phyloP scores from a whole-genome alignment of 2,329 filamentous ascomycete species.

The Ophioceras dolichostomum region DNA sequence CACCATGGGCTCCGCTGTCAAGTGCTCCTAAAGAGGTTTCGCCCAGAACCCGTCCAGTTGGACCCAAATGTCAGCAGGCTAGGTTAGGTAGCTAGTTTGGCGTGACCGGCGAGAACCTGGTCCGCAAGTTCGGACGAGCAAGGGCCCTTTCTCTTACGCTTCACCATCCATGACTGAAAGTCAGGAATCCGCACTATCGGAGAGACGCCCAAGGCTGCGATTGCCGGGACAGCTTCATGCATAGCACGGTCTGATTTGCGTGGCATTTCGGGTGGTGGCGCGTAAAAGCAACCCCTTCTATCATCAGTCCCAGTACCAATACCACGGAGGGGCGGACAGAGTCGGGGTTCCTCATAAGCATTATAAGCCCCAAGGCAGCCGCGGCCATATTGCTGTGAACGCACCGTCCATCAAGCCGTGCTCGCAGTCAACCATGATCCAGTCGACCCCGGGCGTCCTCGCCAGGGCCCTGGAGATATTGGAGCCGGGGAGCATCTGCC shows the following conservation, averaged over 20 bases:
- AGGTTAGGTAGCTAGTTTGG: not conserved
- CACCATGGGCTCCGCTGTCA: conserved; percentile 44
- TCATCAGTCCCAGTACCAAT: too few species aligned
- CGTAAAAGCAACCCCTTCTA: too few species aligned
- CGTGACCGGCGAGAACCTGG: too few species aligned
- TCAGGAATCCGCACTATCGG: conserved; percentile 47
- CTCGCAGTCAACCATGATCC: conserved; percentile 50
- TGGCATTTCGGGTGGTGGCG: too few species aligned
- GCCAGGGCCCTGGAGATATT: conserved; percentile 49
- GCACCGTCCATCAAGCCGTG: conserved; percentile 43
- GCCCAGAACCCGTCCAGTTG: too few species aligned
- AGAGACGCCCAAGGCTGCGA: conserved; percentile 40
- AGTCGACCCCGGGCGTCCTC: conserved; percentile 48
- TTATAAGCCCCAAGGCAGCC: too few species aligned
- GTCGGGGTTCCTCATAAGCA: too few species aligned
- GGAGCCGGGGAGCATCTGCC: conserved; percentile 51
- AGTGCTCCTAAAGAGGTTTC: too few species aligned
- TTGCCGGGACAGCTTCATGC: conserved; percentile 45
- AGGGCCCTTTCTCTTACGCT: conserved; percentile 27
- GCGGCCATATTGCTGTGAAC: too few species aligned
- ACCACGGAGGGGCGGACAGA: too few species aligned
- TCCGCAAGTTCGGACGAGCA: too few species aligned
- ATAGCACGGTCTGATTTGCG: conserved; percentile 39
- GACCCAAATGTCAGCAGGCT: too few species aligned
- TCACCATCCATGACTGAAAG: conserved; percentile 42